A percentile compares a stretch with the other conserved stretches of the same genome.
These are phyloP conservation scores for Trametes hirsuta DNA, from an alignment of 1,284 basidiomycete genomes.

Conservation along the genomic window DNA sequence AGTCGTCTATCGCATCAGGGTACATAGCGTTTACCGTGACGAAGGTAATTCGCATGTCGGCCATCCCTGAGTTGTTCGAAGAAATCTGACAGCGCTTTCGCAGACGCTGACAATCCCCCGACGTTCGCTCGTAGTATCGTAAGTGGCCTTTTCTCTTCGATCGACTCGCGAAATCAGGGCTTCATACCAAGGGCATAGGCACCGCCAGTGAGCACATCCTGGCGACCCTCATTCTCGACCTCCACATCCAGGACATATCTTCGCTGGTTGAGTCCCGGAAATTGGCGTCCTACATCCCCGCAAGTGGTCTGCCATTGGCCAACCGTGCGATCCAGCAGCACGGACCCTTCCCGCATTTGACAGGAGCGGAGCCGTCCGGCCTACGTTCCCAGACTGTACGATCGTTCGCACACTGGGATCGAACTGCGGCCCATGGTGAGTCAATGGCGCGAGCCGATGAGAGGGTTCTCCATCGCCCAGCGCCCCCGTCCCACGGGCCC, in stretches of 20 bases:
- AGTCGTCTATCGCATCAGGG: too few species aligned
- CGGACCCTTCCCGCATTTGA: neutral
- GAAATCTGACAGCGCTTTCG: neutral
- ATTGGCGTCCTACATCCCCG: too few species aligned
- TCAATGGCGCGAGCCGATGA: slow-evolving; percentile 8
- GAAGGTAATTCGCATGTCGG: neutral
- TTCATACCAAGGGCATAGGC: too few species aligned
- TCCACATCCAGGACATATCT: too few species aligned
- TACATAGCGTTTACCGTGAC: neutral
- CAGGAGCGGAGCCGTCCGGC: neutral
- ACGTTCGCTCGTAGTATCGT: neutral
- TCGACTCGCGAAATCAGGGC: too few species aligned
- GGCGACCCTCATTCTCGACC: neutral
- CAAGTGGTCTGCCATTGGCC: too few species aligned
- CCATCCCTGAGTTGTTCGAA: neutral
- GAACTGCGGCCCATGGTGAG: neutral
- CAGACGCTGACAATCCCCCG: too few species aligned
- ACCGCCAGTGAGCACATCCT: neutral
- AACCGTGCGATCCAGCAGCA: too few species aligned
- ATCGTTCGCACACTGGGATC: slow-evolving; percentile 13
- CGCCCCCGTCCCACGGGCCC: slow-evolving; percentile 8
- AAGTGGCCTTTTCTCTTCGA: too few species aligned
- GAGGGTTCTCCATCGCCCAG: neutral
- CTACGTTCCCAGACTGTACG: neutral
- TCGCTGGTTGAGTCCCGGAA: too few species aligned